A percentile compares a stretch with the other conserved stretches of the same genome.
These are phyloP conservation scores for Podila clonocystis DNA, from an alignment of 192 early-diverging fungal genomes.

Conservation along the genomic window DNA sequence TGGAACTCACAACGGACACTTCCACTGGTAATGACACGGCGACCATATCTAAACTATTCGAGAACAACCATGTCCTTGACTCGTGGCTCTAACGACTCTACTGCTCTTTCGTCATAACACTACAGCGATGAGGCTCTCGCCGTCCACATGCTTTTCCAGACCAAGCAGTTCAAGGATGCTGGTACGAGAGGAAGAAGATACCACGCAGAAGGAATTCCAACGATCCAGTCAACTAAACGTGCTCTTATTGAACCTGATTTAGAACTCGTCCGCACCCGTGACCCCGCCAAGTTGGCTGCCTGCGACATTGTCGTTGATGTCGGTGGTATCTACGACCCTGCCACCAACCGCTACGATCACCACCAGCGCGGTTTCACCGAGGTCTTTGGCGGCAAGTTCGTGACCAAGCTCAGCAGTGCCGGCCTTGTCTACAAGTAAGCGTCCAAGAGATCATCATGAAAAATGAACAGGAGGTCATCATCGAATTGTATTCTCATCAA, in stretches of 20 bases:
- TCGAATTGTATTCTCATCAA: background rate
- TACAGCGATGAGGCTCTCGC: constrained; percentile 89
- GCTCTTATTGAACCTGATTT: background rate
- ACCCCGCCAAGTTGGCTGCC: constrained; percentile 76
- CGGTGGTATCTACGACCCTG: constrained; percentile 90
- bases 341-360: constrained; percentile 82
- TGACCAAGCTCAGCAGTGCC: constrained; percentile 93
- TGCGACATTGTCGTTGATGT: constrained; percentile 95
- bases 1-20: constrained; percentile 88
- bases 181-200: constrained; percentile 12
- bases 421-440: constrained; percentile 92
- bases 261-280: constrained; percentile 83
- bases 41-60: too few relatives aligned
- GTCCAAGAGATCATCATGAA: background rate
- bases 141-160: constrained; percentile 82
- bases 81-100: background rate
- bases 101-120: constrained; percentile 4
- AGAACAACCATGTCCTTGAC: too few relatives aligned
- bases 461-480: too few relatives aligned
- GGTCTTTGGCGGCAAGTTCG: constrained; percentile 79
- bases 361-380: constrained; percentile 95
- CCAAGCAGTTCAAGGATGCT: constrained; percentile 69
- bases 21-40: constrained; percentile 63
- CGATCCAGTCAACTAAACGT: constrained; percentile 3
- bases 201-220: background rate